Percentiles rank a stretch among this genome's conserved stretches.
Evolutionary conservation across 768 basidiomycete genomes (phyloP).

Genomic region (Boletus pseudo-olivaceus): DNA sequence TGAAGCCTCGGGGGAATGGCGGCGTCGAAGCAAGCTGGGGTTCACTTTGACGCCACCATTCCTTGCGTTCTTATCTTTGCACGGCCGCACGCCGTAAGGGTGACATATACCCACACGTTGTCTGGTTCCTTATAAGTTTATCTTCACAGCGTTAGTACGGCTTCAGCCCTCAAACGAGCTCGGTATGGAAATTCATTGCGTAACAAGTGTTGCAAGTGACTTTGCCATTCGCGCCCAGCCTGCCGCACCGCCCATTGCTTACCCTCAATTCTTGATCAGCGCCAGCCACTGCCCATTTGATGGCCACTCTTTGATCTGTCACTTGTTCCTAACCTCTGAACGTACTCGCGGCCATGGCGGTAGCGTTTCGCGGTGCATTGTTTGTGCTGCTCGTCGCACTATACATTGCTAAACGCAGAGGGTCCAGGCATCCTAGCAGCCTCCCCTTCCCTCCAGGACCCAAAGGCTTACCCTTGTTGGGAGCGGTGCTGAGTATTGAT

Average conservation of each 20-base stretch:
- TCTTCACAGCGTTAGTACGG: no score
- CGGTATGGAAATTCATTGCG: no score
- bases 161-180: no score
- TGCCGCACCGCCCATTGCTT: background rate
- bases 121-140: no score
- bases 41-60: no score
- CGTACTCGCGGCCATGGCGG: background rate
- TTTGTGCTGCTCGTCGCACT: constrained; percentile 12
- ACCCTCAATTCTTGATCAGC: background rate
- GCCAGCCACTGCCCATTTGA: background rate
- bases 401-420: constrained; percentile 8
- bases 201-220: no score
- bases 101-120: no score
- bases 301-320: background rate
- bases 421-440: background rate
- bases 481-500: constrained; percentile 26
- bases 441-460: constrained; percentile 49
- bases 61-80: no score
- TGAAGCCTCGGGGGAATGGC: no score
- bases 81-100: no score
- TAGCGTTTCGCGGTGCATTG: background rate
- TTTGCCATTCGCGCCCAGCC: background rate
- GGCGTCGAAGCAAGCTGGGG: no score
- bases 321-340: background rate
- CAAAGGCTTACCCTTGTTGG: constrained; percentile 38